A percentile compares a stretch with the other conserved stretches of the same genome.
phyloP scores from a whole-genome alignment of 164 flowering plant species.

The Chloranthus sessilifolius region DNA sequence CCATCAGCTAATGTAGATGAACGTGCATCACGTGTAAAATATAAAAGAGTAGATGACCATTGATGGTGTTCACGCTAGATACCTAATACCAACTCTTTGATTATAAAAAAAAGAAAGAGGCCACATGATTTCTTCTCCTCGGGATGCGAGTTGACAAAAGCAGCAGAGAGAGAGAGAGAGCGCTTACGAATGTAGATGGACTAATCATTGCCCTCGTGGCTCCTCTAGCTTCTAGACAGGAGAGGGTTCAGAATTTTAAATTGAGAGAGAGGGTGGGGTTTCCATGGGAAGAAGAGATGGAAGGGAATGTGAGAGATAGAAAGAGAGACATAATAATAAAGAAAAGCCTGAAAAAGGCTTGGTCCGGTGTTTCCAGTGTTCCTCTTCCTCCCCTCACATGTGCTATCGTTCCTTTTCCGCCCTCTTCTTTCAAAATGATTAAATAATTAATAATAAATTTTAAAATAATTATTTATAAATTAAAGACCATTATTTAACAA shows the following conservation, averaged over 20 bases:
- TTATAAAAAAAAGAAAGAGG: too few species aligned
- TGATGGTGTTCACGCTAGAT: too few species aligned
- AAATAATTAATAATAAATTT: too few species aligned
- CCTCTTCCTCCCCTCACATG: slow-evolving; percentile 9
- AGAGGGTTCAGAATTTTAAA: slow-evolving; percentile 1
- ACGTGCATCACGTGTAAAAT: too few species aligned
- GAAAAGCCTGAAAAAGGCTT: slow-evolving; percentile 7
- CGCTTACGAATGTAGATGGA: slow-evolving; percentile 10
- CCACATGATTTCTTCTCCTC: too few species aligned
- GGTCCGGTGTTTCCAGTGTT: background rate
- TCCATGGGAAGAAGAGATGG: background rate
- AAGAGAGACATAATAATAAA: background rate
- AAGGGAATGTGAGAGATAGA: background rate
- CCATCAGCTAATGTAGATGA: too few species aligned
- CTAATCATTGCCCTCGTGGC: slow-evolving; percentile 13
- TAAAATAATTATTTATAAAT: too few species aligned
- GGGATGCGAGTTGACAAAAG: slow-evolving; percentile 7
- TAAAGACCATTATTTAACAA: too few species aligned
- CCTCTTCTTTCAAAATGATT: slow-evolving; percentile 9
- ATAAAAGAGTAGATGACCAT: too few species aligned
- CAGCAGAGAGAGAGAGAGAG: slow-evolving; percentile 1
- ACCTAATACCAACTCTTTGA: too few species aligned
- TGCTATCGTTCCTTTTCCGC: slow-evolving; percentile 1
- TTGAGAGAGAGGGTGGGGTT: background rate
- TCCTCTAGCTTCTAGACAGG: slow-evolving; percentile 3